Evolutionary conservation across 768 basidiomycete genomes (phyloP).

Genomic region (Amanita pallidorosea): DNA sequence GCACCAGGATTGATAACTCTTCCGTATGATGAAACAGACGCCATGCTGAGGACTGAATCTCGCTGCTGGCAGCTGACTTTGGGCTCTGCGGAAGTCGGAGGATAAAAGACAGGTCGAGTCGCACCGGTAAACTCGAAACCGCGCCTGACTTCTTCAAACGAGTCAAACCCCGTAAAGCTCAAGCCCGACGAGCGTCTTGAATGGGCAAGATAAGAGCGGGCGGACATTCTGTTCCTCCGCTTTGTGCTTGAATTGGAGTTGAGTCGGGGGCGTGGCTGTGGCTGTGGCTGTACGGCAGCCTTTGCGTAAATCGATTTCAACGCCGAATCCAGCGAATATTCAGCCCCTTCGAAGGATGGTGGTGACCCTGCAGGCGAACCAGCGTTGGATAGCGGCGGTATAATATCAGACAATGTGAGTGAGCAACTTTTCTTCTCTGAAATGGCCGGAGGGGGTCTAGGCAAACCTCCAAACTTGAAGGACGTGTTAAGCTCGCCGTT

Average conservation of each 20-base stretch:
- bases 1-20: conserved; percentile 50
- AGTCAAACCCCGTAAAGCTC: conserved; percentile 65
- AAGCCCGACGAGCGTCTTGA: conserved; percentile 39
- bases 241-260: conserved; percentile 36
- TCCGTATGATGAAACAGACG: conserved; percentile 74
- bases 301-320: conserved; percentile 46
- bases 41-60: conserved; percentile 62
- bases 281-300: conserved; percentile 20
- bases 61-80: conserved; percentile 31
- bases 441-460: conserved; percentile 14
- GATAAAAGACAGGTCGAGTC: conserved; percentile 52
- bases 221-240: conserved; percentile 12
- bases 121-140: conserved; percentile 64
- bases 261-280: conserved; percentile 21
- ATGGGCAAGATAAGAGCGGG: conserved; percentile 17
- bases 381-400: conserved; percentile 49
- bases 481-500: conserved; percentile 59
- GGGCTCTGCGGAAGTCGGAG: conserved; percentile 30
- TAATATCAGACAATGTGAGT: conserved; percentile 65
- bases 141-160: conserved; percentile 69
- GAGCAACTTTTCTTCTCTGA: conserved; percentile 18
- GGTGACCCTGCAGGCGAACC: conserved; percentile 30
- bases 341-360: conserved; percentile 38
- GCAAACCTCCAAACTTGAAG: conserved; percentile 66
- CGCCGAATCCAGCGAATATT: conserved; percentile 41